Percentiles rank a stretch among this genome's conserved stretches.
Conservation (phyloP, 805 yeast species). For the Yarrowia yakushimensis region DNA sequence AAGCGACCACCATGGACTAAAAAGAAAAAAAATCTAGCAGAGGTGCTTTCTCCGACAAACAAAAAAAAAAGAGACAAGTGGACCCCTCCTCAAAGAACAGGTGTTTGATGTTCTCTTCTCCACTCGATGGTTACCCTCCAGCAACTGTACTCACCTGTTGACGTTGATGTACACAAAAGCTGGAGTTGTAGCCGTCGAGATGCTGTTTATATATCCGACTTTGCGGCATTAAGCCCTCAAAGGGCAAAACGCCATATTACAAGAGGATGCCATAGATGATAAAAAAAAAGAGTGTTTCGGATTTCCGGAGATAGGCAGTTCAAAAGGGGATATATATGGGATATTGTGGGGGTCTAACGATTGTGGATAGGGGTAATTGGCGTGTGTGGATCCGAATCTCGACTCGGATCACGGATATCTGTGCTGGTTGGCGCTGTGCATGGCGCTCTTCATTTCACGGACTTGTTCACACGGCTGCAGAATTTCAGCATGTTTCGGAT, state of each 20-base stretch:
- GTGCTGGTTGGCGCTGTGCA: no score
- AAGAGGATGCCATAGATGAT: neutral
- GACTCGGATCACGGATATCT: neutral
- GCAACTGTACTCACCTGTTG: conserved; percentile 10
- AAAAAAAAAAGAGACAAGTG: neutral
- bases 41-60: neutral
- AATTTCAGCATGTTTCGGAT: neutral
- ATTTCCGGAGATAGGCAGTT: neutral
- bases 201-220: conserved; percentile 11
- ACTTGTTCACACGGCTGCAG: conserved; percentile 6
- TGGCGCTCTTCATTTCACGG: neutral
- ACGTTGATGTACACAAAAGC: neutral
- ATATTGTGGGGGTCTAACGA: neutral
- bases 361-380: neutral
- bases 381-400: neutral
- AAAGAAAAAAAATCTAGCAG: neutral
- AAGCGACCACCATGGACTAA: neutral
- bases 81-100: no score
- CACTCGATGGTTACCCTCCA: neutral
- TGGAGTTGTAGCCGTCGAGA: neutral
- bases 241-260: neutral
- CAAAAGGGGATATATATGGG: no score
- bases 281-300: neutral
- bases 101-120: no score
- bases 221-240: conserved; percentile 1